These are phyloP conservation scores for Crucibulum cyathiforme DNA, from an alignment of 1,284 basidiomycete genomes.

Conservation along the genomic window DNA sequence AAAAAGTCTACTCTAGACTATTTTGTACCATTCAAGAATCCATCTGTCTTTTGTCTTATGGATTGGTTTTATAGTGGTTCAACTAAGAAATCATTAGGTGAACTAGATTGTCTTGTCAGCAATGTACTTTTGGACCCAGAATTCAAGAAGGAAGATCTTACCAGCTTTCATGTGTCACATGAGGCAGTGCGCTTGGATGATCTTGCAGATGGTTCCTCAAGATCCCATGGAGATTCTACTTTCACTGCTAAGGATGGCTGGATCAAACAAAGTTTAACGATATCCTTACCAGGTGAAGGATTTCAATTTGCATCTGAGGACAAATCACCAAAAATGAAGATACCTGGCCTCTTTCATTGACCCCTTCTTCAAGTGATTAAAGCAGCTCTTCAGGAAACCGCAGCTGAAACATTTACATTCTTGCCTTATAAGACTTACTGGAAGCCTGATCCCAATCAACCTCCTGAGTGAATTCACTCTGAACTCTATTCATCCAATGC, in stretches of 20 bases:
- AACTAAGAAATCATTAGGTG: constrained; percentile 20
- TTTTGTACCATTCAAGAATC: constrained; percentile 16
- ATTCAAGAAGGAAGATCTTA: constrained; percentile 22
- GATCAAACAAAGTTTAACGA: constrained; percentile 15
- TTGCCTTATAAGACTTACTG: constrained; percentile 31
- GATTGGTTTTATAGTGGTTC: constrained; percentile 23
- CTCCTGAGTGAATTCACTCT: constrained; percentile 23
- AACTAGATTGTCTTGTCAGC: constrained; percentile 29
- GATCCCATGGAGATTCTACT: neutral
- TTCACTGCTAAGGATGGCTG: constrained; percentile 19
- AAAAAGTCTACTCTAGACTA: neutral
- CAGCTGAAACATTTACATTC: constrained; percentile 25
- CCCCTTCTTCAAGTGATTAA: constrained; percentile 30
- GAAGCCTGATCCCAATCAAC: constrained; percentile 11
- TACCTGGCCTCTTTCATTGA: constrained; percentile 23
- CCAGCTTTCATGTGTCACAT: constrained; percentile 13
- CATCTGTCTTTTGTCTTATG: constrained; percentile 22
- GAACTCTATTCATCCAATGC: constrained; percentile 37
- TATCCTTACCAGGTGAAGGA: constrained; percentile 22
- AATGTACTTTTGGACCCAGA: constrained; percentile 26
- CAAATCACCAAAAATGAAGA: constrained; percentile 15
- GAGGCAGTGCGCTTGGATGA: constrained; percentile 16
- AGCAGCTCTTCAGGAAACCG: constrained; percentile 18
- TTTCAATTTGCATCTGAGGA: constrained; percentile 9
- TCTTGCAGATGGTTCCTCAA: neutral